Evolutionary conservation across 306 rosid genomes (phyloP).

Genomic region (Dalbergia cochinchinensis): DNA sequence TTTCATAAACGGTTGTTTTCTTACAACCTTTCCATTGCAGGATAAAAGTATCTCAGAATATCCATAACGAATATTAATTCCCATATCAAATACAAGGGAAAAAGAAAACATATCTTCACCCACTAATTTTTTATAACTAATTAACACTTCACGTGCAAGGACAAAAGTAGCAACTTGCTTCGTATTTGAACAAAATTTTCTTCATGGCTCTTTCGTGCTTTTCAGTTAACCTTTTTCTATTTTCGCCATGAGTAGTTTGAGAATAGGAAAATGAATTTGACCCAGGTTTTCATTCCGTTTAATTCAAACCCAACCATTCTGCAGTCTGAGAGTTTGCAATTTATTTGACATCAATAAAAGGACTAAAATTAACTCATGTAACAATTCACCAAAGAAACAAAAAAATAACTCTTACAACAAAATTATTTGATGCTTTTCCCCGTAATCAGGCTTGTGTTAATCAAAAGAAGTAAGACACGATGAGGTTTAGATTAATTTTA

Average conservation of each 20-base stretch:
- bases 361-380: background rate
- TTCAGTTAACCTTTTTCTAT: background rate
- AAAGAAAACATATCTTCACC: conserved; percentile 1
- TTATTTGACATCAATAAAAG: background rate
- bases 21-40: background rate
- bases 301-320: conserved; percentile 6
- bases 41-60: background rate
- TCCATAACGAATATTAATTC: conserved; percentile 19
- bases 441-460: too few relatives aligned
- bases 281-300: background rate
- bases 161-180: background rate
- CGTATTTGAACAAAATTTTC: background rate
- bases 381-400: background rate
- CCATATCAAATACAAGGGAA: background rate
- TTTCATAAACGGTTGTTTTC: background rate
- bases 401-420: too few relatives aligned
- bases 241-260: background rate
- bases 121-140: background rate
- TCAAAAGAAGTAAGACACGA: background rate
- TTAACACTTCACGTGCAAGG: background rate
- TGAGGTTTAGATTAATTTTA: too few relatives aligned
- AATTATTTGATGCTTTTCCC: too few relatives aligned
- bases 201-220: background rate
- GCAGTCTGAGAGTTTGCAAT: background rate
- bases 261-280: conserved; percentile 1